Conservation (phyloP, 768 basidiomycete genomes). For the Phylloporus sp. region DNA sequence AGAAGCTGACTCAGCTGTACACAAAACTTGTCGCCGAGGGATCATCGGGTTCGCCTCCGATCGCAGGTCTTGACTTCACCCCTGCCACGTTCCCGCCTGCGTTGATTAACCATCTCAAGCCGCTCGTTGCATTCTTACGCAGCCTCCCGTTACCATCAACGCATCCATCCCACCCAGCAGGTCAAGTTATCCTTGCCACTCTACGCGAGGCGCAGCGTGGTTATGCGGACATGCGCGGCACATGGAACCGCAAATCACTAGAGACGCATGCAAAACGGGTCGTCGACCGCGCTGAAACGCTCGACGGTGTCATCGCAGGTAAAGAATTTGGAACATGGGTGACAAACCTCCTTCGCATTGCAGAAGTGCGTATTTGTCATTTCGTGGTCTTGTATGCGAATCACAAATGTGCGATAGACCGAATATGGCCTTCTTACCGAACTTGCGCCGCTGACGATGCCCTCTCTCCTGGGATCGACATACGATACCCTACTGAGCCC, state of each 20-base stretch:
- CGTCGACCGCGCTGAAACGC: slow-evolving; percentile 65
- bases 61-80: slow-evolving; percentile 53
- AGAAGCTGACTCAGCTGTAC: slow-evolving; percentile 76
- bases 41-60: slow-evolving; percentile 69
- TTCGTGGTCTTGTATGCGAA: neutral
- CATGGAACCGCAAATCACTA: slow-evolving; percentile 71
- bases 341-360: slow-evolving; percentile 56
- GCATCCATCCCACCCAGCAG: slow-evolving; percentile 80
- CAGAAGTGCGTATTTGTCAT: slow-evolving; percentile 49
- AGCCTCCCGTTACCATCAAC: slow-evolving; percentile 72
- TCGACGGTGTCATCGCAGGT: slow-evolving; percentile 62
- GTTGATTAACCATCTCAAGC: slow-evolving; percentile 50
- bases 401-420: slow-evolving; percentile 38
- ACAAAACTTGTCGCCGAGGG: slow-evolving; percentile 88
- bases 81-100: slow-evolving; percentile 52
- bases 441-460: slow-evolving; percentile 56
- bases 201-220: slow-evolving; percentile 76
- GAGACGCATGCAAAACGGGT: slow-evolving; percentile 68
- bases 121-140: slow-evolving; percentile 67
- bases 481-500: slow-evolving; percentile 62
- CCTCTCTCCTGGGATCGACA: slow-evolving; percentile 50
- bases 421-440: slow-evolving; percentile 65
- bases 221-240: slow-evolving; percentile 83
- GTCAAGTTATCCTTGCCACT: slow-evolving; percentile 57
- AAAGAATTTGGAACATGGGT: slow-evolving; percentile 73